Evolutionary conservation across 805 yeast genomes (phyloP), one percentile per base, ranked within the genome.

Genomic region (Candida verbasci): DNA sequence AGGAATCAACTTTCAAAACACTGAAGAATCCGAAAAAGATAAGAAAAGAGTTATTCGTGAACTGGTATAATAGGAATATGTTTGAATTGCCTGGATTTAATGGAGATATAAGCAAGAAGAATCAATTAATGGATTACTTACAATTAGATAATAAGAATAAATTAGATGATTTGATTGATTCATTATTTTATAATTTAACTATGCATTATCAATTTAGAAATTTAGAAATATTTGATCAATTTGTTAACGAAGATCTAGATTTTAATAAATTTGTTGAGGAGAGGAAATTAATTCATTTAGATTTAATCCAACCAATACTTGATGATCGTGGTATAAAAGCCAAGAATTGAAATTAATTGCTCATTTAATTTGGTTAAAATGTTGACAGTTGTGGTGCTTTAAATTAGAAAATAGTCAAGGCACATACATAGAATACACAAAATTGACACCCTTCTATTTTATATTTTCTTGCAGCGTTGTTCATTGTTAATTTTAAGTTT

Each of bases 91-190:
- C 49, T 5, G 29, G 25, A 3, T 42, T 35, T 20, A 20, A 25
- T 7, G 32, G 40, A 35, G 32, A 24, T 32, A 17, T 25, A 31
- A 14, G 34, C 27, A 15, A 29, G 26, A 27, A 29, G 24, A 15
- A 14, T 15, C 35, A 30, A 14, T 21, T 41, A 11, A 16, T 45
- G 15, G 17, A 23, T 7, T 35, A 36, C 18, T 35, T 47, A 7
- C 31, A 24, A 9, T 22, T 41, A 10, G 23, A 23, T 9, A n/a
- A 40, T 17, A 31, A 48, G 28, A 39, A 43, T 6, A 67, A 67
- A 39, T 39, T 56, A 12, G 73, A 67, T 39, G 73, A 67, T 46
- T 53, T 67, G 44, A 51, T 64, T n/a, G 73, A 67, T 41, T 54
- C 64, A 14, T 47, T 63, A 17, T 47, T 67, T 22, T 67, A 67